Conservation (phyloP, 495 filamentous ascomycete genomes). For the Neurospora sp. region DNA sequence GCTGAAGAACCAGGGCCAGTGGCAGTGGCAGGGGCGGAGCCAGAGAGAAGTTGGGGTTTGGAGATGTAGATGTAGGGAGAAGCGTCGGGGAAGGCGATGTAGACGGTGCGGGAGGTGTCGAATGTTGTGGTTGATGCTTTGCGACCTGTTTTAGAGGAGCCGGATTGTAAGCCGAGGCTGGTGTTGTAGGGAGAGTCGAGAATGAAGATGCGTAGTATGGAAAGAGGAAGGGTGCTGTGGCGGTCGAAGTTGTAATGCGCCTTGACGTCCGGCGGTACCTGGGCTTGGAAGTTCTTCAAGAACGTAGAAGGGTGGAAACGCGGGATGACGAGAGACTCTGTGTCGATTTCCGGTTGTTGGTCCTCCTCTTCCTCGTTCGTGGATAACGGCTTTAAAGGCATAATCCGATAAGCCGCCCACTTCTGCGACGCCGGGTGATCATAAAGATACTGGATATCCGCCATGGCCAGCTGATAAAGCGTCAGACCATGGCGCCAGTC, state of each 20-base stretch:
- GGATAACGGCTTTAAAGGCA: constrained; percentile 26
- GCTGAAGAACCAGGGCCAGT: neutral
- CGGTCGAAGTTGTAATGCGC: constrained; percentile 68
- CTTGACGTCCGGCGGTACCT: constrained; percentile 64
- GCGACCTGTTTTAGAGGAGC: constrained; percentile 44
- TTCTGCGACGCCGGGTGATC: constrained; percentile 61
- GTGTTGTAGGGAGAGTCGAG: constrained; percentile 62
- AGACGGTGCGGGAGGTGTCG: constrained; percentile 55
- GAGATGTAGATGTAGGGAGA: constrained; percentile 68
- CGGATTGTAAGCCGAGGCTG: constrained; percentile 32
- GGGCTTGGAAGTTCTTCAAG: constrained; percentile 57
- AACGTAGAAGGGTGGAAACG: constrained; percentile 70
- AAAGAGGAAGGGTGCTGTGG: constrained; percentile 50
- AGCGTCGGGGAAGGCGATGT: constrained; percentile 68
- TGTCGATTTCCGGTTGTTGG: constrained; percentile 21
- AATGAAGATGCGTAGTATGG: constrained; percentile 65
- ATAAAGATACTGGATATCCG: constrained; percentile 67
- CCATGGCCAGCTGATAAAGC: constrained; percentile 70
- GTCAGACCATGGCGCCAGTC: constrained; percentile 75
- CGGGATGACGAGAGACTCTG: constrained; percentile 44
- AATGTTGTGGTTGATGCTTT: constrained; percentile 28
- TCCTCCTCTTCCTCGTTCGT: constrained; percentile 22
- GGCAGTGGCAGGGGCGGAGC: constrained; percentile 2
- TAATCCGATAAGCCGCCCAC: constrained; percentile 64
- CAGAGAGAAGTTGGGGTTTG: constrained; percentile 27